Percentiles rank a stretch among this genome's conserved stretches.
Conservation (phyloP, 139 green algal genomes). For the Closterium sp. region DNA sequence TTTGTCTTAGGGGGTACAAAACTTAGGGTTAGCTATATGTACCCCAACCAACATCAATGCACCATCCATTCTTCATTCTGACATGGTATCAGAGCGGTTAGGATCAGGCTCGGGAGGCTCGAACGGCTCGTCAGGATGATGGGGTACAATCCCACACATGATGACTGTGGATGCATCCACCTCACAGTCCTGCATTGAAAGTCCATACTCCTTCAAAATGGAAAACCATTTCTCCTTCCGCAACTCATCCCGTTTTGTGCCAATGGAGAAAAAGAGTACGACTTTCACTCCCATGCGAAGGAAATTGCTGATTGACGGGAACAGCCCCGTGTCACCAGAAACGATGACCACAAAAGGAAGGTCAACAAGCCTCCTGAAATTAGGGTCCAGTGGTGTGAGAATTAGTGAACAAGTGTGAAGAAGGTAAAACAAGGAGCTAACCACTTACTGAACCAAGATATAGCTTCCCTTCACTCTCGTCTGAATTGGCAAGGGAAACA, state of each 20-base stretch:
- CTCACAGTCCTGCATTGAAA: neutral
- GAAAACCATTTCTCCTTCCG: neutral
- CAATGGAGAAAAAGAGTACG: neutral
- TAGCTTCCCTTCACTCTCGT: neutral
- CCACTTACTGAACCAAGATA: neutral
- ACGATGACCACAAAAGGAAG: neutral
- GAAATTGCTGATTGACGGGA: neutral
- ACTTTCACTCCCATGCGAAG: neutral
- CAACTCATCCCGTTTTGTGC: neutral
- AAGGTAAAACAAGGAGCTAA: neutral
- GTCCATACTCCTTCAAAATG: neutral
- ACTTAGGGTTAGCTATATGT: no score
- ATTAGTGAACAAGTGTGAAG: neutral
- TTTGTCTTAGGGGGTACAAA: no score
- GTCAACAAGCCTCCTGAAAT: neutral
- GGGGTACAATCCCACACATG: no score
- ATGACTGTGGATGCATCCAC: neutral
- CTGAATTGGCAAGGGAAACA: neutral
- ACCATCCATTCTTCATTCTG: no score
- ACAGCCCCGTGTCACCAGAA: neutral
- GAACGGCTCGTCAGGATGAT: no score
- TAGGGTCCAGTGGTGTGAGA: neutral
- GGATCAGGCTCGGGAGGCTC: no score
- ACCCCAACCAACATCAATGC: no score
- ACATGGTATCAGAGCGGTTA: no score